Percentiles rank a stretch among this genome's conserved stretches.
These are phyloP conservation scores for Lactarius quietus DNA, from an alignment of 768 basidiomycete species.

Conservation along the genomic window DNA sequence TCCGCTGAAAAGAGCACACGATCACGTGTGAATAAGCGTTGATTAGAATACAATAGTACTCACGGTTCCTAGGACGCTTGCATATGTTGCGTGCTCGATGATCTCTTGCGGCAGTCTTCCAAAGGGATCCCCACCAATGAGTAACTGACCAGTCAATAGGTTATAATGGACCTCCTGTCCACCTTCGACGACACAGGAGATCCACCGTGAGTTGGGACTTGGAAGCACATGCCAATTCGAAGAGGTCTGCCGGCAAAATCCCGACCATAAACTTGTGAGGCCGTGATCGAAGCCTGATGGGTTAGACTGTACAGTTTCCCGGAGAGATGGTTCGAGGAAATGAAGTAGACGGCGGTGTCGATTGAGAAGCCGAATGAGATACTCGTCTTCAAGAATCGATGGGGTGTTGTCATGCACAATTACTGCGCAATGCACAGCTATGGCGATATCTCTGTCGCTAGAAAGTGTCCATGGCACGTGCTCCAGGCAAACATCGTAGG, in stretches of 20 bases:
- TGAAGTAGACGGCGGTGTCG: slow-evolving; percentile 1
- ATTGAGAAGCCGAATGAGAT: slow-evolving; percentile 3
- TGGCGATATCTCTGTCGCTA: slow-evolving; percentile 2
- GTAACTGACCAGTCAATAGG: slow-evolving; percentile 1
- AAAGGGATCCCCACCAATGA: not conserved
- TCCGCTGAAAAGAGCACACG: not conserved
- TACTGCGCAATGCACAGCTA: slow-evolving; percentile 18
- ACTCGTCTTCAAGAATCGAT: not conserved
- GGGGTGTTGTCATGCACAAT: slow-evolving; percentile 10
- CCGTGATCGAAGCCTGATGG: not conserved
- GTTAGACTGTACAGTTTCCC: not conserved
- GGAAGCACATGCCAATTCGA: slow-evolving; percentile 13
- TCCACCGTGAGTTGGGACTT: slow-evolving; percentile 13
- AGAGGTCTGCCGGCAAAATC: slow-evolving; percentile 1
- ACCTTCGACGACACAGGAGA: not conserved
- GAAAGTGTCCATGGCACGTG: not conserved
- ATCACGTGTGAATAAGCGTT: not conserved
- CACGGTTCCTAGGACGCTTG: slow-evolving; percentile 5
- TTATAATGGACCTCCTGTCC: slow-evolving; percentile 8
- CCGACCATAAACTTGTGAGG: slow-evolving; percentile 5
- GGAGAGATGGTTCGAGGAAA: not conserved
- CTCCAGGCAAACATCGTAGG: not conserved
- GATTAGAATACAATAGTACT: not conserved
- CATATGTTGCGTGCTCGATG: not conserved
- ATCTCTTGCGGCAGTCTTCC: slow-evolving; percentile 9